Evolutionary conservation across 148 eudicot genomes (phyloP).

Genomic region (Fagopyrum homotropicum): DNA sequence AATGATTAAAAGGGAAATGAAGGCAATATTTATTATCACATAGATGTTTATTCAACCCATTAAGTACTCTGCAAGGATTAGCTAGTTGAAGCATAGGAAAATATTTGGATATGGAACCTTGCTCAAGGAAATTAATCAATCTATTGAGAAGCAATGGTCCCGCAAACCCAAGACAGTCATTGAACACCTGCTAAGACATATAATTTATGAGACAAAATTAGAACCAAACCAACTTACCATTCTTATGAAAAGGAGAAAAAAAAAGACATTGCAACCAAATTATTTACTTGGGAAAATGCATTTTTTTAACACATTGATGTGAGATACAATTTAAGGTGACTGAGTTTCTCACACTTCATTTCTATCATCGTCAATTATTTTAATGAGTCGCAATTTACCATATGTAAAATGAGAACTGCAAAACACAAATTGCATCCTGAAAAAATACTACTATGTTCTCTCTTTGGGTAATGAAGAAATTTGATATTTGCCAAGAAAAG

Average conservation of each 20-base stretch:
- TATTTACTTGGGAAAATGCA: background rate
- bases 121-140: slow-evolving; percentile 73
- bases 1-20: background rate
- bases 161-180: slow-evolving; percentile 82
- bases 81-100: background rate
- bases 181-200: slow-evolving; percentile 53
- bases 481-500: background rate
- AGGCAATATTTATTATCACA: background rate
- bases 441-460: background rate
- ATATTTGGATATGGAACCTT: slow-evolving; percentile 35
- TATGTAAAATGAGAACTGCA: background rate
- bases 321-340: background rate
- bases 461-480: background rate
- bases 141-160: slow-evolving; percentile 85
- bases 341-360: background rate
- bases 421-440: background rate
- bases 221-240: background rate
- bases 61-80: background rate
- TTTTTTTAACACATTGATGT: background rate
- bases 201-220: slow-evolving; percentile 2
- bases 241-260: background rate
- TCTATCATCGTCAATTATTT: background rate
- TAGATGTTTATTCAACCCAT: background rate
- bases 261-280: background rate
- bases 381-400: background rate